Base-by-base conservation (phyloP, 495 filamentous ascomycete species). In the Aspergillus bertholletiae region DNA sequence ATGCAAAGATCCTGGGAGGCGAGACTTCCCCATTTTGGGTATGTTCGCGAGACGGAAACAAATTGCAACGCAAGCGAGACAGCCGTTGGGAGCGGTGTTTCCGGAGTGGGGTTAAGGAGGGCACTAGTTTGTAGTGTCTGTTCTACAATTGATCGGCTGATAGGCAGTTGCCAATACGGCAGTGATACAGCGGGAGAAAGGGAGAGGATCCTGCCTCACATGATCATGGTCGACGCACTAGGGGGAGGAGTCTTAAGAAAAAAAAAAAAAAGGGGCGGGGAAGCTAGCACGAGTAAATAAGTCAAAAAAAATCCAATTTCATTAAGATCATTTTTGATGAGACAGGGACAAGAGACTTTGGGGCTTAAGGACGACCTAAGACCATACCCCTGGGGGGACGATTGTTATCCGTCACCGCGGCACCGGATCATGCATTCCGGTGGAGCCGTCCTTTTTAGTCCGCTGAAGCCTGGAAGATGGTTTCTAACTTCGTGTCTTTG, bases 351-450 rank as follows among this genome's bases (percentile, higher is more conserved):
- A 56, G 34, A 37, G 18, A 46, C 44, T 46, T 46, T 28, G 23
- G 6, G 18, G 12, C 22, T n/a, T 50, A 46, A 48, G 24, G 43
- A 59, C 44, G 48, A 55, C 46, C 39, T 26, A 49, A 50, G 40
- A 53, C 56, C 61, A 57, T 47, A 58, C 52, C 55, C 58, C 53
- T 53, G 52, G 48, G 46, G n/a, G 32, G 55, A 46, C 53, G 46
- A 57, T 64, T 65, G 44, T 51, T 63, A 71, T 68, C 68, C 70
- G 65, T 69, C 71, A 64, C 64, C 70, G 70, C 68, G 70, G 70
- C 70, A 70, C 61, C 65, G 67, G 70, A 63, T 65, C 59, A 48
- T 61, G 59, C 60, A 56, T 72, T 69, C 71, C 69, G 71, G 60
- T 69, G 50, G 50, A 46, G 37, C 23, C 17, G 22, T 24, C 39